Evolutionary conservation across 768 basidiomycete species (phyloP).

Genomic region (Nidularia pulvinata): DNA sequence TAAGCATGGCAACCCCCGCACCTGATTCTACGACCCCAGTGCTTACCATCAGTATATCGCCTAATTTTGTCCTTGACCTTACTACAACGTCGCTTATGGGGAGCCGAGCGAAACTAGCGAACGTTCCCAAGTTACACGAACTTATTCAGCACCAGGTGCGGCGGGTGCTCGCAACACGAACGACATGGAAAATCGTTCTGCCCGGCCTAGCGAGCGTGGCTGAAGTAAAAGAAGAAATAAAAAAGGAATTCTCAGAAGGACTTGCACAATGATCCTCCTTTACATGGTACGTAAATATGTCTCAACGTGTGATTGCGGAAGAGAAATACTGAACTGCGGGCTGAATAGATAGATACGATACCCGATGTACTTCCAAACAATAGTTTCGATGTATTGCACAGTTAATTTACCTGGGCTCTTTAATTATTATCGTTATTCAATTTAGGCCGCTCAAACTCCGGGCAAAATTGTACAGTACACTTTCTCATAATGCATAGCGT

Average conservation of each 20-base stretch:
- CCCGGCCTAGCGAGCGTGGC: slow-evolving; percentile 55
- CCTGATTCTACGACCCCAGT: slow-evolving; percentile 52
- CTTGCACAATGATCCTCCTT: slow-evolving; percentile 2
- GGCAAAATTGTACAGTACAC: no score
- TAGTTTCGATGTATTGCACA: no score
- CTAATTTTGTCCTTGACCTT: slow-evolving; percentile 86
- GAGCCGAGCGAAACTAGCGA: slow-evolving; percentile 95
- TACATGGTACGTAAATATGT: no score
- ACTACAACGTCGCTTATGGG: slow-evolving; percentile 93
- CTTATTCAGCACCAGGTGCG: slow-evolving; percentile 87
- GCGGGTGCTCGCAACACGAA: slow-evolving; percentile 54
- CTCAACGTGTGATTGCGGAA: no score
- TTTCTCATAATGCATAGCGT: no score
- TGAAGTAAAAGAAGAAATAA: slow-evolving; percentile 30
- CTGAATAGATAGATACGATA: no score
- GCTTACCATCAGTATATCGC: slow-evolving; percentile 73
- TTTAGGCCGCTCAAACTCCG: no score
- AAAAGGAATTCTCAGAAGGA: slow-evolving; percentile 27
- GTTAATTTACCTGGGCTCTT: no score
- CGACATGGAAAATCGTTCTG: slow-evolving; percentile 66
- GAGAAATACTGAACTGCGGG: no score
- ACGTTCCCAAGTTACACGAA: slow-evolving; percentile 97
- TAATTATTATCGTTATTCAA: no score
- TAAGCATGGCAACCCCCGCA: slow-evolving; percentile 63
- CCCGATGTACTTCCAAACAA: no score